Conservation (phyloP, 805 yeast genomes). For the Pichia membranifaciens region DNA sequence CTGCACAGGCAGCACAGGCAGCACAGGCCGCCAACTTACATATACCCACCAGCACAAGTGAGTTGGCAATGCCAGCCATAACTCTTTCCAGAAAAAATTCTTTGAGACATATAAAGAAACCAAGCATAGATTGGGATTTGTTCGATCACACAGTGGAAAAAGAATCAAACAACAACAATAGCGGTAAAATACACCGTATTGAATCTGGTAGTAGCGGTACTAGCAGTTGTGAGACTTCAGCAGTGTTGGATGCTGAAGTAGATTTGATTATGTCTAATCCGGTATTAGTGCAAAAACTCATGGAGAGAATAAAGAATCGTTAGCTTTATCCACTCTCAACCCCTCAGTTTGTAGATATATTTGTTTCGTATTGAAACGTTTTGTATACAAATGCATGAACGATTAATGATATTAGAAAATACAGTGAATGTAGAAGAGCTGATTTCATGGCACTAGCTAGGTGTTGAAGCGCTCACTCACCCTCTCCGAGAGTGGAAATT, state of each 20-base stretch:
- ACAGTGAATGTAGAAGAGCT: too few species aligned
- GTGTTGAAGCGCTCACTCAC: too few species aligned
- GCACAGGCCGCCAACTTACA: background rate
- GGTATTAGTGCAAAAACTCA: slow-evolving; percentile 15
- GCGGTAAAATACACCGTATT: background rate
- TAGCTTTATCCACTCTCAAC: background rate
- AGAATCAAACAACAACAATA: background rate
- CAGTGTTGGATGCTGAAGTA: slow-evolving; percentile 14
- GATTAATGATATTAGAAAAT: too few species aligned
- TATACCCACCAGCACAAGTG: slow-evolving; percentile 7
- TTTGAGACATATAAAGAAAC: slow-evolving; percentile 14
- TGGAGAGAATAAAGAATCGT: background rate
- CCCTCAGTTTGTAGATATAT: background rate
- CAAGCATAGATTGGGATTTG: slow-evolving; percentile 19
- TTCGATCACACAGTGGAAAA: slow-evolving; percentile 9
- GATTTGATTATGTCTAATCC: slow-evolving; percentile 19
- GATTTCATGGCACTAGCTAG: too few species aligned
- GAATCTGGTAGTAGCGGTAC: slow-evolving; percentile 11
- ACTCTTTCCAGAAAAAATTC: slow-evolving; percentile 11
- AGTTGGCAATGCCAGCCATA: slow-evolving; percentile 9
- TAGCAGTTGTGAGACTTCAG: slow-evolving; percentile 4
- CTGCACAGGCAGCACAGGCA: slow-evolving; percentile 1
- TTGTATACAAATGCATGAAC: too few species aligned
- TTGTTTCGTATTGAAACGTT: too few species aligned
- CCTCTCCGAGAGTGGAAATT: too few species aligned